Percentiles rank a stretch among this genome's conserved stretches.
These are phyloP conservation scores for Amaranthus palmeri DNA, from an alignment of 148 eudicot genomes.

Conservation along the genomic window DNA sequence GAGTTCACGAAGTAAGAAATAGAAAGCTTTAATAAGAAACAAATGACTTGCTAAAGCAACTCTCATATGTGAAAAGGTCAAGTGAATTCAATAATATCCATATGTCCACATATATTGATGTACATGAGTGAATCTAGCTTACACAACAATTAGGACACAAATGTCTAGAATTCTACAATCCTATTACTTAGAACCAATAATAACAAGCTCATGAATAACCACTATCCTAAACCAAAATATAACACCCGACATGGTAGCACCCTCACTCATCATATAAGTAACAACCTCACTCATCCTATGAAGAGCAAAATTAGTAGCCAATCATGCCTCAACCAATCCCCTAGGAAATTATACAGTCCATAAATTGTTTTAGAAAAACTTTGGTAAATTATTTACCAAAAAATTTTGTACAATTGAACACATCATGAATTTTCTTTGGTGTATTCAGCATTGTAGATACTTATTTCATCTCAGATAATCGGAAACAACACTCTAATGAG, in stretches of 20 bases:
- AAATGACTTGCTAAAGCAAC: too few species aligned
- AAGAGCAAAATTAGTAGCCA: background rate
- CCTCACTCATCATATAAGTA: background rate
- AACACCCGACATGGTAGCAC: background rate
- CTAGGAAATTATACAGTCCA: background rate
- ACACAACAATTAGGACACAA: too few species aligned
- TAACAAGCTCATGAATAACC: too few species aligned
- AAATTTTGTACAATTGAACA: background rate
- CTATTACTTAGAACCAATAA: too few species aligned
- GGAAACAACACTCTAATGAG: constrained; percentile 5
- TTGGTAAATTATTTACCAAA: background rate
- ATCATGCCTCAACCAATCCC: background rate
- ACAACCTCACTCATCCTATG: background rate
- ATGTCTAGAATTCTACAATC: too few species aligned
- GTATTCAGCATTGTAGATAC: constrained; percentile 9
- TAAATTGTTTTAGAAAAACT: background rate
- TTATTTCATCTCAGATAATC: constrained; percentile 12
- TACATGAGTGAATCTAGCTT: too few species aligned
- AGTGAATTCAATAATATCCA: too few species aligned
- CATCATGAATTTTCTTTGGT: background rate
- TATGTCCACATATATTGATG: too few species aligned
- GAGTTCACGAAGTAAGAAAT: too few species aligned
- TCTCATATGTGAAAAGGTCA: too few species aligned
- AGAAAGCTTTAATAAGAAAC: too few species aligned
- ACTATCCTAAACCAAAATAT: too few species aligned